These are phyloP conservation scores for Metschnikowia baotianmanensis DNA, from an alignment of 805 yeast genomes.

Conservation along the genomic window DNA sequence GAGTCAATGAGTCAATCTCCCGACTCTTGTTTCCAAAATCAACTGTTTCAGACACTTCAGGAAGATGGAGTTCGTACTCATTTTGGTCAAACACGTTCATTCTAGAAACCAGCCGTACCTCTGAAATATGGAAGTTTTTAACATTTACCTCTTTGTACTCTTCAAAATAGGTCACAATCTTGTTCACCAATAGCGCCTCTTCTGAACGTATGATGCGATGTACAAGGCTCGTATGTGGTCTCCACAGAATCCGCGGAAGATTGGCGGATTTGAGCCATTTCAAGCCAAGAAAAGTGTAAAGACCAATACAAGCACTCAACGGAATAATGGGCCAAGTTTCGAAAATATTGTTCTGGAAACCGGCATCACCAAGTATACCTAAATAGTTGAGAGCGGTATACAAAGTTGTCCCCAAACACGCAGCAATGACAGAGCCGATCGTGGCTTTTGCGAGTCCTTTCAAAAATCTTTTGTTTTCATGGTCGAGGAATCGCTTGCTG, in stretches of 20 bases:
- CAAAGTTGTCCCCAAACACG: not conserved
- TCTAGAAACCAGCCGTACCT: slow-evolving; percentile 3
- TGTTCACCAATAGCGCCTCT: slow-evolving; percentile 32
- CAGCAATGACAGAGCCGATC: not conserved
- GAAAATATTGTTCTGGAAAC: not conserved
- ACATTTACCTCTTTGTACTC: slow-evolving; percentile 42
- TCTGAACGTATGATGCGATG: slow-evolving; percentile 29
- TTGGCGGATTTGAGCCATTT: slow-evolving; percentile 1
- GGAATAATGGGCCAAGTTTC: slow-evolving; percentile 2
- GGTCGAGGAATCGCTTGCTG: not conserved
- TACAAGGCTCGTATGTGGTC: slow-evolving; percentile 29
- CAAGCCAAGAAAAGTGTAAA: not conserved
- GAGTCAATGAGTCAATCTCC: slow-evolving; percentile 5
- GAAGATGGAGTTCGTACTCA: slow-evolving; percentile 14
- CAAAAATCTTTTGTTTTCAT: not conserved
- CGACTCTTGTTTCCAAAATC: not conserved
- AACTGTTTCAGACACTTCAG: not conserved
- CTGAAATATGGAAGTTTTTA: slow-evolving; percentile 33
- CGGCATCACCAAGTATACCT: not conserved
- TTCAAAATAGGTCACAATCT: slow-evolving; percentile 39
- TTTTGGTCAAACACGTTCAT: slow-evolving; percentile 3
- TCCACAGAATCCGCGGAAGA: slow-evolving; percentile 30
- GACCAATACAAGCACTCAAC: not conserved
- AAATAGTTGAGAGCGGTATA: not conserved
- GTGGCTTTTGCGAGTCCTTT: not conserved